A percentile compares a stretch with the other conserved stretches of the same genome.
Evolutionary conservation across 148 eudicot species (phyloP).

Genomic region (Rhododendron molle): DNA sequence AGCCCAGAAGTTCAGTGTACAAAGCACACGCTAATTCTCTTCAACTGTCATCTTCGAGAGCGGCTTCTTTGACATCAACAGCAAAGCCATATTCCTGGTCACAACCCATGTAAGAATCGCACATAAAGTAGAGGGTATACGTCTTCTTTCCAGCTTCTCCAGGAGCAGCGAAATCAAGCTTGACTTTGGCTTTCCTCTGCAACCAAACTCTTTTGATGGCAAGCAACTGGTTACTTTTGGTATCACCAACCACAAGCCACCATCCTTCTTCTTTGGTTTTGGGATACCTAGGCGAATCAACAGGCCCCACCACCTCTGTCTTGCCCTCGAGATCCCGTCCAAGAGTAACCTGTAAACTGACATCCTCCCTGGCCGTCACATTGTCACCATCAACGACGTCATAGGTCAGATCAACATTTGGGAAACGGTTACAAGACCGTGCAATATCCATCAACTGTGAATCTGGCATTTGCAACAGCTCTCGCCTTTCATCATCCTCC

Average conservation of each 20-base stretch:
- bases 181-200: slow-evolving; percentile 70
- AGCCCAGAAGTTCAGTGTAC: neutral
- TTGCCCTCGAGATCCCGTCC: slow-evolving; percentile 73
- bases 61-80: slow-evolving; percentile 49
- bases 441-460: slow-evolving; percentile 70
- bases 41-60: slow-evolving; percentile 29
- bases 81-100: slow-evolving; percentile 76
- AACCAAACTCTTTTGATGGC: slow-evolving; percentile 74
- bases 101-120: slow-evolving; percentile 87
- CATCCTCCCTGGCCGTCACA: slow-evolving; percentile 49
- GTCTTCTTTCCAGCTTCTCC: slow-evolving; percentile 51
- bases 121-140: slow-evolving; percentile 70
- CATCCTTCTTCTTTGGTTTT: slow-evolving; percentile 81
- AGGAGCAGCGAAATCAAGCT: slow-evolving; percentile 57
- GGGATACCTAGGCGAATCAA: slow-evolving; percentile 68
- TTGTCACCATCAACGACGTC: slow-evolving; percentile 47
- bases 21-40: slow-evolving; percentile 9
- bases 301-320: slow-evolving; percentile 66
- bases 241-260: slow-evolving; percentile 89
- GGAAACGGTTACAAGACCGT: slow-evolving; percentile 68
- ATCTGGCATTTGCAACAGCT: slow-evolving; percentile 66
- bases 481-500: slow-evolving; percentile 75
- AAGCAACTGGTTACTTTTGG: slow-evolving; percentile 62
- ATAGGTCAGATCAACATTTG: slow-evolving; percentile 68
- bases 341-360: slow-evolving; percentile 50